Percentiles rank a stretch among this genome's conserved stretches.
phyloP scores from a whole-genome alignment of 306 rosid genomes.

The Cucurbita moschata region DNA sequence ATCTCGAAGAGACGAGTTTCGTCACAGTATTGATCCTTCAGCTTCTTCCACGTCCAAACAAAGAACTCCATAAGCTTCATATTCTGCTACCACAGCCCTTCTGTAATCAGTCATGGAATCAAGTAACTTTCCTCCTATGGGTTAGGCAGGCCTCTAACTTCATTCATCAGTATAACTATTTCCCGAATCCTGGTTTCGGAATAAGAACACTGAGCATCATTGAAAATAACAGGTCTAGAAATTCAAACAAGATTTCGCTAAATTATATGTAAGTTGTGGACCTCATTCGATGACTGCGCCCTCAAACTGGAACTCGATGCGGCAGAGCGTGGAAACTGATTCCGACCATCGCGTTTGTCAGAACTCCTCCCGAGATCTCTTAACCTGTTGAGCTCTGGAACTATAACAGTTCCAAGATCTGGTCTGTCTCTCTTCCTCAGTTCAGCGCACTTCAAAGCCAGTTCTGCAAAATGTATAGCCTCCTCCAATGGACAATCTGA shows the following conservation, averaged over 20 bases:
- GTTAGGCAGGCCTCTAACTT: background rate
- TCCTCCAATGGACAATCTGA: constrained; percentile 81
- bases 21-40: background rate
- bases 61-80: background rate
- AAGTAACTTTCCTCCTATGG: background rate
- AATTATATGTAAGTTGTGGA: constrained; percentile 8
- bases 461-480: constrained; percentile 47
- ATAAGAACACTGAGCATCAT: background rate
- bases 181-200: background rate
- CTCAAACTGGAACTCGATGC: constrained; percentile 9
- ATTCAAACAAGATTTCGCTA: background rate
- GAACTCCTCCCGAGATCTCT: constrained; percentile 30
- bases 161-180: background rate
- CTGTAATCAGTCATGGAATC: background rate
- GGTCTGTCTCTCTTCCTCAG: constrained; percentile 87
- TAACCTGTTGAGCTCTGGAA: constrained; percentile 72
- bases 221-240: background rate
- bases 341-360: background rate
- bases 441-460: constrained; percentile 63
- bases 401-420: constrained; percentile 46
- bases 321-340: constrained; percentile 10
- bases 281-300: constrained; percentile 15
- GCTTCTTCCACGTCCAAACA: background rate
- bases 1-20: background rate
- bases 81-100: constrained; percentile 3